A percentile compares a stretch with the other conserved stretches of the same genome.
phyloP scores from a whole-genome alignment of 805 yeast species.

The Sungouiozyma ichnusensis region DNA sequence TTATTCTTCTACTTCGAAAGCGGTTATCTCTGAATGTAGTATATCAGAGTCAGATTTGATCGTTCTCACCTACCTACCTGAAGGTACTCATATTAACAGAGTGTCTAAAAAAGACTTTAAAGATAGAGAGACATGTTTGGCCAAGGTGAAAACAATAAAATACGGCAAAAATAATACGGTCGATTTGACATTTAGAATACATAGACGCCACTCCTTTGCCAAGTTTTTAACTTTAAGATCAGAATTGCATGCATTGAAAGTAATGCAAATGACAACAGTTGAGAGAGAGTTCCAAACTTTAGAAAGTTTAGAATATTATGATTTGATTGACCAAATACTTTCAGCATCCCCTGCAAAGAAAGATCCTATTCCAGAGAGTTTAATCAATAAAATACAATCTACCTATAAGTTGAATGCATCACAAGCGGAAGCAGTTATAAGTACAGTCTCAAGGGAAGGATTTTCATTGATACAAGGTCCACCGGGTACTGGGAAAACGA shows the following conservation, averaged over 20 bases:
- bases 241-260: slow-evolving; percentile 55
- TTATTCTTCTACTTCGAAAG: slow-evolving; percentile 56
- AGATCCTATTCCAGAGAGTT: slow-evolving; percentile 22
- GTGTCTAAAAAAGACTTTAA: slow-evolving; percentile 29
- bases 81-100: slow-evolving; percentile 19
- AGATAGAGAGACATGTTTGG: slow-evolving; percentile 48
- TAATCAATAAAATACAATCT: slow-evolving; percentile 34
- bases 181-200: slow-evolving; percentile 67
- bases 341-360: slow-evolving; percentile 45
- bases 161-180: slow-evolving; percentile 50
- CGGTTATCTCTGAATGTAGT: slow-evolving; percentile 39
- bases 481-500: slow-evolving; percentile 98
- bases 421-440: slow-evolving; percentile 82
- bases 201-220: slow-evolving; percentile 36
- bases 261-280: slow-evolving; percentile 80
- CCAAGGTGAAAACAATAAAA: slow-evolving; percentile 68
- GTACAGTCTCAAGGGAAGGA: slow-evolving; percentile 57
- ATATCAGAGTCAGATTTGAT: slow-evolving; percentile 69
- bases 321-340: slow-evolving; percentile 56
- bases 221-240: slow-evolving; percentile 51
- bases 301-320: slow-evolving; percentile 73
- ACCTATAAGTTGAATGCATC: slow-evolving; percentile 66
- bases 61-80: slow-evolving; percentile 47
- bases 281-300: slow-evolving; percentile 88
- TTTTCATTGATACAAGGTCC: slow-evolving; percentile 95